Evolutionary conservation across 2,329 filamentous ascomycete genomes (phyloP), one percentile per base, ranked within the genome.

Genomic region (Talaromyces sp.): DNA sequence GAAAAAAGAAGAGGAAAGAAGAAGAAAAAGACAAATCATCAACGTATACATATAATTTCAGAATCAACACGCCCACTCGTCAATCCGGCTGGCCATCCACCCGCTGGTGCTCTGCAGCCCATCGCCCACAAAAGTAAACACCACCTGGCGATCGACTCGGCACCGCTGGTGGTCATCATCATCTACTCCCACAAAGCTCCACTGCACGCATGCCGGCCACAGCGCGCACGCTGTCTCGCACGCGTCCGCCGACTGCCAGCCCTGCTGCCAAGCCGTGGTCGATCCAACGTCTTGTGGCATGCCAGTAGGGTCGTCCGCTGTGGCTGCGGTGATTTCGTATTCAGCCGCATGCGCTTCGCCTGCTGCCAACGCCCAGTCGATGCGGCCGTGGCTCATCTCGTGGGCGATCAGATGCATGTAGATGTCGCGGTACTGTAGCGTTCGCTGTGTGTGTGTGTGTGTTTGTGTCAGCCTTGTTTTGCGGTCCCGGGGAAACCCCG

Each of bases 171-270:
- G 50, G 31, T 53, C 27, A 61, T 66, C 27, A 47, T 47, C 18
- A 68, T 56, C n/a, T 67, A 51, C 68, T 69, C 30, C 65, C 65
- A 56, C 68, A 63, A 67, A 70, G 31, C 63, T 66, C 69, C 69
- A 71, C 60, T 71, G 69, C 16, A 71, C 68, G 40, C 68, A 71
- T 8, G 67, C 62, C 4, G 65, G 57, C 69, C 69, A 71, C 2
- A 66, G 55, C 16, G 59, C 56, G 34, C 69, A 71, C 18, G 69
- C 69, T 2, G 66, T 65, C 53, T 71, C 68, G 47, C 69, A 71
- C 5, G 60, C 54, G 50, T 69, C 68, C 10, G 67, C 63, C 2
- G 69, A 70, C 52, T 63, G 27, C 68, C 69, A 70, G 14, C 67
- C 67, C 53, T 63, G 64, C 12, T 58, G 57, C 68, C 68, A 71